These are phyloP conservation scores for Imleria badia DNA, from an alignment of 768 basidiomycete species.

Conservation along the genomic window DNA sequence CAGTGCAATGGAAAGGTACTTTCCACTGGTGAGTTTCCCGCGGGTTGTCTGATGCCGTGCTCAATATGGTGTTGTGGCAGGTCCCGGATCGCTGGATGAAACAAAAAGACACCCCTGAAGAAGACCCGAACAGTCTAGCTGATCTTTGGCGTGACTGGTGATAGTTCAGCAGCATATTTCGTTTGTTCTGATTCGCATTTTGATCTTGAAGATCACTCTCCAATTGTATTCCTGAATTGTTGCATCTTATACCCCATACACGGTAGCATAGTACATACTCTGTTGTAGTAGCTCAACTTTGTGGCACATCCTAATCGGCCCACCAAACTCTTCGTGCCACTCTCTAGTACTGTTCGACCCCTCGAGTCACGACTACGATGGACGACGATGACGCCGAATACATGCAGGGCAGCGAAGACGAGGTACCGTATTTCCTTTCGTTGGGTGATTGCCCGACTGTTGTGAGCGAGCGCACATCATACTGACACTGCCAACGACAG, in stretches of 20 bases:
- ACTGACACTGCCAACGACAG: conserved; percentile 39
- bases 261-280: conserved; percentile 17
- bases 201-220: neutral
- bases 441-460: neutral
- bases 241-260: conserved; percentile 19
- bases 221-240: conserved; percentile 10
- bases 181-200: conserved; percentile 4
- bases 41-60: neutral
- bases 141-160: conserved; percentile 71
- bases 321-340: conserved; percentile 3
- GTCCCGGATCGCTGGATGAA: conserved; percentile 93
- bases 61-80: conserved; percentile 36
- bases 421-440: conserved; percentile 45
- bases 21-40: conserved; percentile 63
- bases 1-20: conserved; percentile 88
- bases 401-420: conserved; percentile 87
- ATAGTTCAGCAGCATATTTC: neutral
- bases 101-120: conserved; percentile 73
- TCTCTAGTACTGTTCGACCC: neutral
- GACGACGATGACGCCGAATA: conserved; percentile 95
- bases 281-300: conserved; percentile 17
- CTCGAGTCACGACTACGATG: conserved; percentile 43
- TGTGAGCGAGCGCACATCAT: neutral
- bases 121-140: conserved; percentile 55
- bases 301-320: conserved; percentile 5